Evolutionary conservation across 176 grass and related monocot species (phyloP), one percentile per base, ranked within the genome.

Genomic region (Carex pumila): DNA sequence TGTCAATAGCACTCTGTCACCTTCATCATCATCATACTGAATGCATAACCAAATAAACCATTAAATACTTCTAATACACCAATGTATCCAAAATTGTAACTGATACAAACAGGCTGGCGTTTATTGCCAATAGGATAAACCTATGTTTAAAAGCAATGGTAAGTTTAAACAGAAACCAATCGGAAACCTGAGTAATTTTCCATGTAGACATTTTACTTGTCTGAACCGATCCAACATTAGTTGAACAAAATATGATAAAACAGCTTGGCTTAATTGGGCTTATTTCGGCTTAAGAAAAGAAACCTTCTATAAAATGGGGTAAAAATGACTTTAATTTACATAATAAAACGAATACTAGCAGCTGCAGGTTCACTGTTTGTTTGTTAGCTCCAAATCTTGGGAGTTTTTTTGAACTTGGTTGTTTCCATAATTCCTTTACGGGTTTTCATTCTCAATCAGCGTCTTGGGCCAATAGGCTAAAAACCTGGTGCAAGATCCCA

Each of bases 21-120:
- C 91, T 91, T 99, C 96, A 65, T 95, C 96, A 85, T 99, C 96
- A 79, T 99, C 93, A 62, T 99, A 99, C 96, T 99, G 41, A 63
- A 93, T 57, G 62, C 22, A 85, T 79, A 43, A 89, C 45, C 30
- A 84, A 85, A 69, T 63, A 84, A 74, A 47, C 4, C 13, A 63
- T 53, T 55, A 12, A 55, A 31, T n/a, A 52, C 32, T 29, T 13
- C 62, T 39, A 18, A 60, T 47, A 72, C 22, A 76, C 22, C 21
- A 78, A 32, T 32, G 29, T 78, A 32, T 78, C 71, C 45, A 53
- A 37, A 68, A 36, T 37, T 45, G 18, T 45, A 71, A 47, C 68
- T 21, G 68, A n/a, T 15, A 71, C 34, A 41, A 71, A 21, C 37
- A 71, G 37, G 21, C 52, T 15, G 45, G 49, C 5, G 12, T 34